Base-by-base conservation (phyloP, 306 rosid genomes). In the Cyclanthera cordifolia region DNA sequence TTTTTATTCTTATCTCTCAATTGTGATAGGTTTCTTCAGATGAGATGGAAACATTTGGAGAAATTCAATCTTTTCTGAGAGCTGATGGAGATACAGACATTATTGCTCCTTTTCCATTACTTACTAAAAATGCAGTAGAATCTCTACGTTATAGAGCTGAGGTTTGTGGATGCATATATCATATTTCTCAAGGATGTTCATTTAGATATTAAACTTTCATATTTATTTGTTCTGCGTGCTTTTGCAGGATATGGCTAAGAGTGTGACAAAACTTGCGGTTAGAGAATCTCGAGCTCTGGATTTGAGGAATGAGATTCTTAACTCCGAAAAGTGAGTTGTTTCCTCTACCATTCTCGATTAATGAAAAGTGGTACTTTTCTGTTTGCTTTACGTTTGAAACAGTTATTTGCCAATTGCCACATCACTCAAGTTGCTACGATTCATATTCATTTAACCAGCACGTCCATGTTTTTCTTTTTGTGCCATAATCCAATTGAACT, bases 71-170 rank as follows among this genome's bases (percentile, higher is more conserved):
- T 71, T 83, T 86, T 53, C 64, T 84, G 63, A 95, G 95, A 70
- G 86, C 86, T 47, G 87, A 85, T 67, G 91, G 80, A 70, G 77
- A 82, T 73, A 72, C 78, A 1, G 87, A 81, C 77, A 70, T 80
- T 37, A 80, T 93, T 73, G 28, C 75, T 14, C 90, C 91, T 17
- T 93, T 93, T 81, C 87, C 95, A 37, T 78, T 80, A 52, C 90
- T 93, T 58, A 82, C 94, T 21, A 78, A 86, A 74, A 85, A 85
- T 72, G 91, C 94, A 4, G 91, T 93, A 71, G 99, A 90, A 77
- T 86, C 96, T 70, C 75, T 93, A 70, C 87, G 96, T 64, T 93
- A 93, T 72, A 85, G 99, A 78, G 91, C 90, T 28, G 98, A 93
- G 98, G 98, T 93, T 70, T 75, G 55, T 30, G 69, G 46, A 61